Base-by-base conservation (phyloP, 2,329 filamentous ascomycete species). In the Peltaster fructicola region DNA sequence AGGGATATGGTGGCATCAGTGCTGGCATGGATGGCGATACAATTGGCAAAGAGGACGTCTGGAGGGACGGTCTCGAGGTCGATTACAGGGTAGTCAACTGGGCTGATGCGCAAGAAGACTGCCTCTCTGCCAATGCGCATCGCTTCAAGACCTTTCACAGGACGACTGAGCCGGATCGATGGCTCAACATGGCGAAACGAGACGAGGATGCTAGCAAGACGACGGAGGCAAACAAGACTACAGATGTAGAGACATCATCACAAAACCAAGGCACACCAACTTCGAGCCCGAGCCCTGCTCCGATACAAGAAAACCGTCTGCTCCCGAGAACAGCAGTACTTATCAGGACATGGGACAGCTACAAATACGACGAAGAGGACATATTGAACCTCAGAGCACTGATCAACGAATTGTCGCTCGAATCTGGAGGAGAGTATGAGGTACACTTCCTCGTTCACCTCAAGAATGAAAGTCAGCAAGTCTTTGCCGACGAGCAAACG, bases 381-480 rank as follows among this genome's bases (percentile, higher is more conserved):
- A 61, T 85, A 23, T 68, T 84, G 49, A 80, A 81, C 41, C 65
- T 92, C 39, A 76, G 81, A 9, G 74, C 82, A 15, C 56, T 92
- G 39, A 69, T 91, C 20, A 69, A 74, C 12, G 84, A 93, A 48
- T 59, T 91, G 7, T 67, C 73, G 1, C 57, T 92, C 28, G 73
- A 76, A 25, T 84, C 80, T 4, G 80, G 81, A 13, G 80, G 76
- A 16, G 76, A 85, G 39, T 92, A 91, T 48, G 77, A 88, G 37
- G 68, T 91, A 3, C 78, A 90, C 44, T 63, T 92, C 11, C 63
- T 92, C 2, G 64, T 91, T 18, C 80, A 91, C 37, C 78, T 90
- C 36, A 80, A 79, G 40, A 75, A 90, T 47, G 65, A 76, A 37
- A 68, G 77, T 40, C 55, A 73, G 20, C 77, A 75, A 21, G 80